Conservation (phyloP, 345 rosid species). For the Melaleuca quinquenervia region DNA sequence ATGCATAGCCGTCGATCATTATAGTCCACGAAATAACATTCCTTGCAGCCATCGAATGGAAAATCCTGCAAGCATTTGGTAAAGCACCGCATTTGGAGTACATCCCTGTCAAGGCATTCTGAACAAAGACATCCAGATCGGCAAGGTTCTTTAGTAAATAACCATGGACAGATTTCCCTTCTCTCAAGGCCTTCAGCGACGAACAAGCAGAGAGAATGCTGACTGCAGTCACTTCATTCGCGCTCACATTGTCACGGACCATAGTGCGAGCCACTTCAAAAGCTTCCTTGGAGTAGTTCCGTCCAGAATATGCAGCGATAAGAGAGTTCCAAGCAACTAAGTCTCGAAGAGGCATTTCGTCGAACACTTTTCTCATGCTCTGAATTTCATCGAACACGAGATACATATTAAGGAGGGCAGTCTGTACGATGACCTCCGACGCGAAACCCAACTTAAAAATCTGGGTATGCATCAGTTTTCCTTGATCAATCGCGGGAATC, state of each 20-base stretch:
- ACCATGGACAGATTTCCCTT: constrained; percentile 19
- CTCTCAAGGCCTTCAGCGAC: not conserved
- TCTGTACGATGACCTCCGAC: constrained; percentile 11
- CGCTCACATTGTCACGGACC: not conserved
- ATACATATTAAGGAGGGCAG: constrained; percentile 8
- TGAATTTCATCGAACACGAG: not conserved
- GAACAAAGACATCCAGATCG: constrained; percentile 10
- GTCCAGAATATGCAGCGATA: constrained; percentile 6
- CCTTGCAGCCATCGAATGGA: constrained; percentile 6
- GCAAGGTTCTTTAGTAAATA: not conserved
- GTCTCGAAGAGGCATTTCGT: constrained; percentile 20
- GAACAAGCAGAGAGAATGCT: constrained; percentile 11
- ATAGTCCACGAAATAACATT: constrained; percentile 28
- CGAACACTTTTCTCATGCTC: constrained; percentile 6
- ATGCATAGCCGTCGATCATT: constrained; percentile 16
- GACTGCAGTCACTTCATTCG: constrained; percentile 7
- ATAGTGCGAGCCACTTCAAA: constrained; percentile 1
- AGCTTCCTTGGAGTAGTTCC: constrained; percentile 4
- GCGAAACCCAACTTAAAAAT: constrained; percentile 18
- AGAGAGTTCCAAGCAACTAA: constrained; percentile 20
- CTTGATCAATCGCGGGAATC: constrained; percentile 4
- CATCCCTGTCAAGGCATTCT: constrained; percentile 18
- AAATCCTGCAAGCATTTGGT: constrained; percentile 7
- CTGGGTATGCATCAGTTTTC: constrained; percentile 24
- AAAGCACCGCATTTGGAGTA: constrained; percentile 16